Evolutionary conservation across 192 early-diverging fungal genomes (phyloP), one percentile per base, ranked within the genome.

Genomic region (Coemansia brasiliensis): DNA sequence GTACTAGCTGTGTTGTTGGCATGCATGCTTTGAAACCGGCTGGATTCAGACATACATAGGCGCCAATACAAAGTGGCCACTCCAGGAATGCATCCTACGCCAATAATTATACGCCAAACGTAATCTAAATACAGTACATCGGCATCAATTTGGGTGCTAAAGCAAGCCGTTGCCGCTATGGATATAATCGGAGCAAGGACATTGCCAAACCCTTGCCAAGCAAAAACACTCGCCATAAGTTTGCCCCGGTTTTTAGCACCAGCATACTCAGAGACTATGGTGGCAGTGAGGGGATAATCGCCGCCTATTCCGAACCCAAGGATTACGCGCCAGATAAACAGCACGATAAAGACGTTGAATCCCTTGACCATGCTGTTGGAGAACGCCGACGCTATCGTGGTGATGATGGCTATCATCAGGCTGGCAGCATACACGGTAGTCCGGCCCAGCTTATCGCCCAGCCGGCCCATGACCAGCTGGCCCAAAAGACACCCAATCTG

Each of bases 281-380:
- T 89, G 22, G 93, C 91, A 10, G 94, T 95, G 49, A 97, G 81
- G 15, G 95, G 95, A 70, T 98, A 98, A 73, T 98, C 93, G 55
- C 92, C 92, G 58, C 95, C 95, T 61, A 95, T 87, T 64, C 95
- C 95, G 48, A 95, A 81, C 61, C 95, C 95, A 44, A 98, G 86
- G 59, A 98, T 62, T 32, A 98, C 84, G 55, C 95, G 91, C 93
- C 93, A 95, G 61, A 94, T 81, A 52, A 84, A 85, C 44, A 98
- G 73, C 25, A 93, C 83, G 61, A 83, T 69, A 22, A 88, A 81
- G 44, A 91, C 68, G 52, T 82, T 82, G 57, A 86, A 81, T 15
- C 89, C 88, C 58, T 83, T 82, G 13, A 83, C 87, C 55, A 87
- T 82, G 58, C 72, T 72, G 60, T 83, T 82, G 55, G 89, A 79